phyloP scores from a whole-genome alignment of 164 flowering plant genomes.

The Brasenia schreberi region DNA sequence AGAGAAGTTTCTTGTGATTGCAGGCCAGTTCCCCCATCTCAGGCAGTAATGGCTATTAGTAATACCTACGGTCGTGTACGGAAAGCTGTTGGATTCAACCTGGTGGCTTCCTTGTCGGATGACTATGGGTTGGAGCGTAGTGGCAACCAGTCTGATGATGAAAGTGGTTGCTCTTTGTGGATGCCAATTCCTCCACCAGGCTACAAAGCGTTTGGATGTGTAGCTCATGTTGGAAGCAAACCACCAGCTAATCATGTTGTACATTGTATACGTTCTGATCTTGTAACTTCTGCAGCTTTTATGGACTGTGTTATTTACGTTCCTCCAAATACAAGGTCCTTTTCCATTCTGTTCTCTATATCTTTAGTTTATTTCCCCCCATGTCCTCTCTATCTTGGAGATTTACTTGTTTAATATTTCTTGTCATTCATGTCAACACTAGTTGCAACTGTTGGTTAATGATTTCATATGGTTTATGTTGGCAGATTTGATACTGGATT shows the following conservation, averaged over 20 bases:
- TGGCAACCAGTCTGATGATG: slow-evolving; percentile 17
- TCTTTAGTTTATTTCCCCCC: too few species aligned
- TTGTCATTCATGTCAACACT: too few species aligned
- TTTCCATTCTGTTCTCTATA: not conserved
- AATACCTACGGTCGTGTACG: slow-evolving; percentile 90
- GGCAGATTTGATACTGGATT: slow-evolving; percentile 39
- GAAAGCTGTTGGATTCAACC: slow-evolving; percentile 72
- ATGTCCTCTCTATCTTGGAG: too few species aligned
- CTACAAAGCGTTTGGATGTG: slow-evolving; percentile 75
- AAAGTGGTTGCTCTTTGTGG: slow-evolving; percentile 77
- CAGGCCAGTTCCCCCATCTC: slow-evolving; percentile 96
- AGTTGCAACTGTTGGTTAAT: too few species aligned
- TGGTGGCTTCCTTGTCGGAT: slow-evolving; percentile 50
- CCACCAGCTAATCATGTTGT: slow-evolving; percentile 85
- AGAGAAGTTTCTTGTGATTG: slow-evolving; percentile 6
- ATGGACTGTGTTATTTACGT: slow-evolving; percentile 53
- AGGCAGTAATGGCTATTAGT: slow-evolving; percentile 81
- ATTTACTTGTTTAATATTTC: too few species aligned
- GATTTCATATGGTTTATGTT: not conserved
- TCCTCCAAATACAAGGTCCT: slow-evolving; percentile 25
- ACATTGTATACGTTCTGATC: slow-evolving; percentile 86
- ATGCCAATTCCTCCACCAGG: slow-evolving; percentile 86
- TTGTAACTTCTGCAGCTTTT: slow-evolving; percentile 51
- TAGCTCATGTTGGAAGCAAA: slow-evolving; percentile 53
- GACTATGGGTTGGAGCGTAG: slow-evolving; percentile 28